phyloP scores from a whole-genome alignment of 1,284 basidiomycete species.

The Athelia psychrophila region DNA sequence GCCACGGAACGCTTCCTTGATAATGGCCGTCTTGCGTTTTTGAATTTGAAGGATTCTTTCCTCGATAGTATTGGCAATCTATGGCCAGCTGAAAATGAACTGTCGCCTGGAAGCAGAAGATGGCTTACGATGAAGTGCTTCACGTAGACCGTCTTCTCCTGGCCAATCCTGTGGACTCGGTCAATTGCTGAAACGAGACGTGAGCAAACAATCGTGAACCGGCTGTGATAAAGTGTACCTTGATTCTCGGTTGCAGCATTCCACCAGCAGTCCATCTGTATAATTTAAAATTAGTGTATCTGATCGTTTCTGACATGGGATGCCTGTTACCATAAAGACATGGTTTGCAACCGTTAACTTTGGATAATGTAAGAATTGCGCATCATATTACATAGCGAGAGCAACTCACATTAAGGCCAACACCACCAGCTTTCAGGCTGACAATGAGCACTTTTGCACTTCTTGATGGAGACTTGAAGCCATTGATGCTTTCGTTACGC shows the following conservation, averaged over 20 bases:
- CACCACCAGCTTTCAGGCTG: constrained; percentile 92
- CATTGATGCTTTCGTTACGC: constrained; percentile 71
- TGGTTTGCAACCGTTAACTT: constrained; percentile 76
- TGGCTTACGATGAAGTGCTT: constrained; percentile 85
- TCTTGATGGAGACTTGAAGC: constrained; percentile 66
- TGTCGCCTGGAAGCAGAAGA: constrained; percentile 1
- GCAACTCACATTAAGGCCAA: constrained; percentile 76
- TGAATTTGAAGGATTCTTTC: constrained; percentile 87
- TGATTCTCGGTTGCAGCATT: constrained; percentile 89
- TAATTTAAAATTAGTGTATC: constrained; percentile 8
- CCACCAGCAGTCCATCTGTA: constrained; percentile 95
- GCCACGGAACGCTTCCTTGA: constrained; percentile 76
- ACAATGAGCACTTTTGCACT: constrained; percentile 83
- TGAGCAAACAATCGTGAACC: constrained; percentile 20
- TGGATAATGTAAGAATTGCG: background rate
- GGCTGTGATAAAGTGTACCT: constrained; percentile 45
- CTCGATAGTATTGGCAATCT: constrained; percentile 76
- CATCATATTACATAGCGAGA: constrained; percentile 1
- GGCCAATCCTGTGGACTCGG: constrained; percentile 81
- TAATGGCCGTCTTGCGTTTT: constrained; percentile 82
- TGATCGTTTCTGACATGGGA: background rate
- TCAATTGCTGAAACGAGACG: constrained; percentile 57
- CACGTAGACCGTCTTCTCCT: constrained; percentile 84
- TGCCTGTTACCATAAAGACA: constrained; percentile 75
- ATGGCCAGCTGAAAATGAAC: constrained; percentile 1